Percentiles rank a stretch among this genome's conserved stretches.
phyloP scores from a whole-genome alignment of 2,329 filamentous ascomycete species.

The Colletotrichum nymphaeae region DNA sequence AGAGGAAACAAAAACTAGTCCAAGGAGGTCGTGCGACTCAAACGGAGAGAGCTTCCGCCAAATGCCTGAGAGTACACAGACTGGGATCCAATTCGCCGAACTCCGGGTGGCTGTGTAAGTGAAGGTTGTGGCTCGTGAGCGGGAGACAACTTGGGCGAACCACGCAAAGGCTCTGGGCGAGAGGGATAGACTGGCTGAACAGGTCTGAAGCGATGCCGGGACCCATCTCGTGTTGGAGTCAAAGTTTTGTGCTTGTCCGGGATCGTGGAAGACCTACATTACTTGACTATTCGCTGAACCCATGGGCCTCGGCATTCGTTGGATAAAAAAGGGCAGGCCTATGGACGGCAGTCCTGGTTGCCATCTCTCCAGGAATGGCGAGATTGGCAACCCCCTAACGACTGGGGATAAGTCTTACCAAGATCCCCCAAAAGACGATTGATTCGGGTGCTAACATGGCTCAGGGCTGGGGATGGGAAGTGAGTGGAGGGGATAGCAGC shows the following conservation, averaged over 20 bases:
- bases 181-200: background rate
- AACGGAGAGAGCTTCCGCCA: conserved; percentile 73
- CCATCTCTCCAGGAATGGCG: conserved; percentile 62
- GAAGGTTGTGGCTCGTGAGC: conserved; percentile 38
- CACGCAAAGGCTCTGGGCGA: background rate
- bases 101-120: conserved; percentile 39
- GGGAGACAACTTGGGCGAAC: background rate
- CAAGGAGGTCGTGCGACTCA: conserved; percentile 85
- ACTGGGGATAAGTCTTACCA: conserved; percentile 61
- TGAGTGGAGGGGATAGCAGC: background rate
- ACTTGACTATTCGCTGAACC: background rate
- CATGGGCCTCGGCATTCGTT: conserved; percentile 6
- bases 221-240: conserved; percentile 94
- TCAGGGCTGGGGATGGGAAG: background rate
- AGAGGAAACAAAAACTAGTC: conserved; percentile 97
- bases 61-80: conserved; percentile 38
- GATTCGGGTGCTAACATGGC: conserved; percentile 40
- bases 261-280: conserved; percentile 41
- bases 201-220: conserved; percentile 60
- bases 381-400: conserved; percentile 57
- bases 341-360: conserved; percentile 59
- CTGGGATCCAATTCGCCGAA: conserved; percentile 42
- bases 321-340: conserved; percentile 49
- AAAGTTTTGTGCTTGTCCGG: conserved; percentile 93
- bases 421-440: background rate